Percentiles rank a stretch among this genome's conserved stretches.
Evolutionary conservation across 208 protist genomes (phyloP).

Genomic region (Angomonas ambiguus): DNA sequence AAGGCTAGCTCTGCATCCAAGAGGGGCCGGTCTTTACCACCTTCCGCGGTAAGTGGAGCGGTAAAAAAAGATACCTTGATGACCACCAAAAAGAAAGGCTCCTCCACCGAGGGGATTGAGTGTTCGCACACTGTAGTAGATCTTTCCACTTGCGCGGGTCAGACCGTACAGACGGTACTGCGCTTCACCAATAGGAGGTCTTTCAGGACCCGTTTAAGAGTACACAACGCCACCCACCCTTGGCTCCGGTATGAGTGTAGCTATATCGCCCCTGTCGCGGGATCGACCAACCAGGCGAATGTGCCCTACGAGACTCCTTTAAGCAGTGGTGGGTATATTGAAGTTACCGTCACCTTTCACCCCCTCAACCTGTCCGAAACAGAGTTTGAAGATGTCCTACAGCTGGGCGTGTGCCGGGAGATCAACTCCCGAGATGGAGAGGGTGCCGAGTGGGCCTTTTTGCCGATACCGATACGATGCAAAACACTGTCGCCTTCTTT

Average conservation of each 20-base stretch:
- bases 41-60: neutral
- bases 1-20: neutral
- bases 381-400: constrained; percentile 36
- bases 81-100: neutral
- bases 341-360: constrained; percentile 65
- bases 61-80: neutral
- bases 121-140: constrained; percentile 41
- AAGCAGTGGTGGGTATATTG: constrained; percentile 77
- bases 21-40: constrained; percentile 1
- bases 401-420: constrained; percentile 67
- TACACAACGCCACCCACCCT: constrained; percentile 58
- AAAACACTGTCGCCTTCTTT: constrained; percentile 60
- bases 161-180: constrained; percentile 24
- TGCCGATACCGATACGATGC: constrained; percentile 49
- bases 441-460: constrained; percentile 74
- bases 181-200: constrained; percentile 75
- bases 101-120: constrained; percentile 29
- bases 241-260: constrained; percentile 64
- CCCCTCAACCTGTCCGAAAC: constrained; percentile 47
- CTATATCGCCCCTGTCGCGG: constrained; percentile 35
- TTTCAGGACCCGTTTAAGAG: constrained; percentile 45
- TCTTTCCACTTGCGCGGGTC: constrained; percentile 31
- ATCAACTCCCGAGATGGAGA: constrained; percentile 63
- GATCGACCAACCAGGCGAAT: neutral
- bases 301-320: constrained; percentile 30